Evolutionary conservation across 2,329 filamentous ascomycete species (phyloP).

Genomic region (Erysiphe pulchra): DNA sequence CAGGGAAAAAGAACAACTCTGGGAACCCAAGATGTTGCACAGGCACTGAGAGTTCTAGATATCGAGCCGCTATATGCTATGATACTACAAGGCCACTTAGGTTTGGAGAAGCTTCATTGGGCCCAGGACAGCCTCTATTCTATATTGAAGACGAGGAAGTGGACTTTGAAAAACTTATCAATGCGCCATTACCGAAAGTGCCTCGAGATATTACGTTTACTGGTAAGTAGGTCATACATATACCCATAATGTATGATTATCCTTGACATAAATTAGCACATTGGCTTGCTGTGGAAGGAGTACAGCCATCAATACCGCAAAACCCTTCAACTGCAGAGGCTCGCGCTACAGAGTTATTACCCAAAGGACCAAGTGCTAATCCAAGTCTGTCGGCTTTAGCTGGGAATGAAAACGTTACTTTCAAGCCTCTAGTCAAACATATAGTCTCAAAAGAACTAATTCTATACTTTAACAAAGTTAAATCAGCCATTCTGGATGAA

Average conservation of each 20-base stretch:
- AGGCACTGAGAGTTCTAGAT: slow-evolving; percentile 65
- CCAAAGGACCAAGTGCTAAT: slow-evolving; percentile 76
- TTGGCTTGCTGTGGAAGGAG: slow-evolving; percentile 93
- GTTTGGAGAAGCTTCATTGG: slow-evolving; percentile 83
- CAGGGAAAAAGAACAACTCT: slow-evolving; percentile 66
- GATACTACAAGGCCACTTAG: slow-evolving; percentile 71
- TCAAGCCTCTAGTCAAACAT: slow-evolving; percentile 86
- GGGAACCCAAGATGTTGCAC: slow-evolving; percentile 68
- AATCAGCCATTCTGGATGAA: slow-evolving; percentile 67
- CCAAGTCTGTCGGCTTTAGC: slow-evolving; percentile 60
- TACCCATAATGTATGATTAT: not conserved
- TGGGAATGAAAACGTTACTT: slow-evolving; percentile 57
- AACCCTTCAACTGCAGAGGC: slow-evolving; percentile 77
- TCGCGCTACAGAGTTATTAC: slow-evolving; percentile 58
- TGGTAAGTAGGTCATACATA: slow-evolving; percentile 23
- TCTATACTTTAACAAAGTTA: slow-evolving; percentile 91
- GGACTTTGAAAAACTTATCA: slow-evolving; percentile 97
- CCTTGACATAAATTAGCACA: slow-evolving; percentile 34
- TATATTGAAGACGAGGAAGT: slow-evolving; percentile 98
- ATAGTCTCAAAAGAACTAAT: slow-evolving; percentile 88
- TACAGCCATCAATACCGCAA: slow-evolving; percentile 87
- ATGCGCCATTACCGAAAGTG: slow-evolving; percentile 82
- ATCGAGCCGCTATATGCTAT: slow-evolving; percentile 89
- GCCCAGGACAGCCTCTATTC: slow-evolving; percentile 79
- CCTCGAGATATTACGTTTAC: slow-evolving; percentile 83